Percentiles rank a stretch among this genome's conserved stretches.
Evolutionary conservation across 768 basidiomycete genomes (phyloP).

Genomic region (Fibroporia radiculosa): DNA sequence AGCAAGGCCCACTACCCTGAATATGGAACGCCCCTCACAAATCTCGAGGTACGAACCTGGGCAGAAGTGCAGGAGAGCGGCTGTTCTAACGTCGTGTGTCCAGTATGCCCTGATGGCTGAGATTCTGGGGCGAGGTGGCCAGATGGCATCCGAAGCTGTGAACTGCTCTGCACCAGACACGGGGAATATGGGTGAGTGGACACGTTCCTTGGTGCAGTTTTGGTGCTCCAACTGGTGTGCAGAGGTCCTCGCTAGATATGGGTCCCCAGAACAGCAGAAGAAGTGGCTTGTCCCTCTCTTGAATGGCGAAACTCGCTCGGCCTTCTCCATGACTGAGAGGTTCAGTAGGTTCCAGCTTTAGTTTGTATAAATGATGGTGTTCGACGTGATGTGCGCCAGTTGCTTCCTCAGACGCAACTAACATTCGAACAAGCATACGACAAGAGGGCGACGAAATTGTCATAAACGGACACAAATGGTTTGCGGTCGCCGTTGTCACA

Average conservation of each 20-base stretch:
- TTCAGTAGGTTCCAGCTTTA: conserved; percentile 44
- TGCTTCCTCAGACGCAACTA: conserved; percentile 93
- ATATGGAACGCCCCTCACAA: conserved; percentile 82
- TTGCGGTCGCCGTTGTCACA: conserved; percentile 2
- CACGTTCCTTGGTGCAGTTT: no score
- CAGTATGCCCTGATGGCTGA: conserved; percentile 99
- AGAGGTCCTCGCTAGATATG: conserved; percentile 97
- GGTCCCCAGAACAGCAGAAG: conserved; percentile 83
- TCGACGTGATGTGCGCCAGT: conserved; percentile 39
- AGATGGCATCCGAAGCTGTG: conserved; percentile 75
- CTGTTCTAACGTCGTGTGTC: background rate
- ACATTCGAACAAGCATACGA: conserved; percentile 82
- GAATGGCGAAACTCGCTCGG: conserved; percentile 87
- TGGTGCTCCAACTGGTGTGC: no score
- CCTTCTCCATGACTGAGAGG: conserved; percentile 97
- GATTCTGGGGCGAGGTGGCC: conserved; percentile 76
- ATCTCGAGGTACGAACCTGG: conserved; percentile 66
- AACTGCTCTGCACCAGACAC: conserved; percentile 98
- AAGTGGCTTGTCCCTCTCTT: conserved; percentile 85
- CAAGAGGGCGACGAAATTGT: conserved; percentile 84
- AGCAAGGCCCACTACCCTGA: conserved; percentile 91
- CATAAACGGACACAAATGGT: conserved; percentile 97
- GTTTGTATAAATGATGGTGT: conserved; percentile 3
- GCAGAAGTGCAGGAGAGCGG: background rate
- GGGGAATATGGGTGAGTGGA: conserved; percentile 84